A percentile compares a stretch with the other conserved stretches of the same genome.
These are phyloP conservation scores for Lenzites betulinus DNA, from an alignment of 768 basidiomycete species.

Conservation along the genomic window DNA sequence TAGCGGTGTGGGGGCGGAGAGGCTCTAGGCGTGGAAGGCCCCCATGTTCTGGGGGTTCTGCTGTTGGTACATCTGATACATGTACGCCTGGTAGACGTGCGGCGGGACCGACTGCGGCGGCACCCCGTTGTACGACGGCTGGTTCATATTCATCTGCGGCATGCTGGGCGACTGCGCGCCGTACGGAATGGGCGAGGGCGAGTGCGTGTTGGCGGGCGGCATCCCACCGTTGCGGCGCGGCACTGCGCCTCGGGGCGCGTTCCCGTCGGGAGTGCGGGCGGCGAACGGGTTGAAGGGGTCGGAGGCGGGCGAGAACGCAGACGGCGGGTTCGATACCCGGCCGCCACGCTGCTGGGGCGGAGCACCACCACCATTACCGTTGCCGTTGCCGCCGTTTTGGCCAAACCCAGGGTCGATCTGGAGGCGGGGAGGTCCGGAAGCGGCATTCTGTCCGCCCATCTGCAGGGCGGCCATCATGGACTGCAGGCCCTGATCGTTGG, in stretches of 20 bases:
- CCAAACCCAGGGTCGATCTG: conserved; percentile 70
- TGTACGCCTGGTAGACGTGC: conserved; percentile 78
- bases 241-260: conserved; percentile 50
- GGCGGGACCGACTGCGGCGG: conserved; percentile 58
- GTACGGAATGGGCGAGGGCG: conserved; percentile 46
- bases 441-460: conserved; percentile 87
- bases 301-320: conserved; percentile 51
- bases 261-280: conserved; percentile 49
- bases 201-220: conserved; percentile 31
- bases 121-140: conserved; percentile 64
- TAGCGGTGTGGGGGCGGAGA: conserved; percentile 21
- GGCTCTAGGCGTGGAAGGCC: conserved; percentile 50
- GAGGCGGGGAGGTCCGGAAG: conserved; percentile 73
- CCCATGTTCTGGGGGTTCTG: conserved; percentile 80
- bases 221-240: conserved; percentile 49
- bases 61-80: conserved; percentile 82
- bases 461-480: conserved; percentile 93
- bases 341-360: conserved; percentile 33
- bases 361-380: too few species aligned
- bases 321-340: conserved; percentile 44
- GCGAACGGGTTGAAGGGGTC: conserved; percentile 64
- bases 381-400: conserved; percentile 30
- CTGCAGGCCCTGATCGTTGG: conserved; percentile 82
- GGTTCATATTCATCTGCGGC: conserved; percentile 64
- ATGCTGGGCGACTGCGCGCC: conserved; percentile 64